phyloP scores from a whole-genome alignment of 2,329 filamentous ascomycete species.

The Diatrype stigma region DNA sequence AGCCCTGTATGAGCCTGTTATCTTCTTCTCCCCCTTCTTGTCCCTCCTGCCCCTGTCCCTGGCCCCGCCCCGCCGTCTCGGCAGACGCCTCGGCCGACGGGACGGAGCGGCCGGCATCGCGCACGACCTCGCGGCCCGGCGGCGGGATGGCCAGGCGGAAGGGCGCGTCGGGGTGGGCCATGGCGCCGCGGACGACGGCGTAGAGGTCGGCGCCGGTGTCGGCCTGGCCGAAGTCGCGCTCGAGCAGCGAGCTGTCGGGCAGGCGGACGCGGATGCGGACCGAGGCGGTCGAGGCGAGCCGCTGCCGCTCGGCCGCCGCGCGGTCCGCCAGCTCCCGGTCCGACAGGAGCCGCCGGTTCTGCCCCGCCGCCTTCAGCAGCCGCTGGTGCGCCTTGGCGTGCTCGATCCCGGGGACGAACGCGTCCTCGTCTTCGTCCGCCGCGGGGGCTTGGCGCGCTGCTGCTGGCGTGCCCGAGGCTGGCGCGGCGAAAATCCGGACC shows the following conservation, averaged over 20 bases:
- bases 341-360: constrained; percentile 75
- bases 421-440: constrained; percentile 60
- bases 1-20: constrained; percentile 63
- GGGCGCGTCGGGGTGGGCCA: constrained; percentile 58
- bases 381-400: constrained; percentile 74
- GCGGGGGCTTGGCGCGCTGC: constrained; percentile 70
- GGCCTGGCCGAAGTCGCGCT: constrained; percentile 63
- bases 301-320: constrained; percentile 61
- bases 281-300: constrained; percentile 60
- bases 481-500: constrained; percentile 73
- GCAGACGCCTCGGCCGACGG: too few species aligned
- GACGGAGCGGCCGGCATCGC: constrained; percentile 41
- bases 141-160: constrained; percentile 70
- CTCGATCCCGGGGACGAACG: constrained; percentile 71
- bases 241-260: constrained; percentile 76
- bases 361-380: constrained; percentile 54
- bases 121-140: constrained; percentile 41
- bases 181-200: constrained; percentile 65
- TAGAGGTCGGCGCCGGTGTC: constrained; percentile 73
- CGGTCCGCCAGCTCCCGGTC: constrained; percentile 76
- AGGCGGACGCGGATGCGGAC: constrained; percentile 79
- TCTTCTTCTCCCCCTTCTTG: too few species aligned
- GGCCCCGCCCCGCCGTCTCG: too few species aligned
- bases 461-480: constrained; percentile 70
- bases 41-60: too few species aligned